These are phyloP conservation scores for Microdochium paspali DNA, from an alignment of 2,329 filamentous ascomycete genomes.

Conservation along the genomic window DNA sequence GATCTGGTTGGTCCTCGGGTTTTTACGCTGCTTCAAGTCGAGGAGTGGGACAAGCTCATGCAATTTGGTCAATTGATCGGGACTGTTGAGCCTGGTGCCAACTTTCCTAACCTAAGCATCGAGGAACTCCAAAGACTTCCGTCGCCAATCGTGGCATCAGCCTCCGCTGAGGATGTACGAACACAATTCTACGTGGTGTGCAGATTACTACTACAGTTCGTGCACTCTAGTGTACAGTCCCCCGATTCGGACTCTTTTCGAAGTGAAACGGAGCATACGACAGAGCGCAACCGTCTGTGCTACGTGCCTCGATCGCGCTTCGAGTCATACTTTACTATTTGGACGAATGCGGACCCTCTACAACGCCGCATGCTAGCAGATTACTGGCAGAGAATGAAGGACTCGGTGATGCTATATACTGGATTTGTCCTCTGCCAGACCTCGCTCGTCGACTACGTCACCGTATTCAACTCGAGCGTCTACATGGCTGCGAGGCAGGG, in stretches of 20 bases:
- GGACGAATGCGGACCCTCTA: slow-evolving; percentile 11
- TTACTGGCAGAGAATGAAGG: neutral
- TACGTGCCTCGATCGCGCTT: slow-evolving; percentile 6
- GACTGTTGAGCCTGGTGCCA: neutral
- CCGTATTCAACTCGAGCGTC: neutral
- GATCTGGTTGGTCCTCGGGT: slow-evolving; percentile 7
- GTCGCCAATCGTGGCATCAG: neutral
- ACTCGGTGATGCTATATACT: neutral
- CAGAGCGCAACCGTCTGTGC: slow-evolving; percentile 10
- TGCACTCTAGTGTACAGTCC: slow-evolving; percentile 6
- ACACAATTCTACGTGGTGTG: neutral
- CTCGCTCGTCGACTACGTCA: neutral
- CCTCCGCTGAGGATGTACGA: neutral
- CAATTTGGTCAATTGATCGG: slow-evolving; percentile 11
- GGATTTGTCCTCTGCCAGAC: neutral
- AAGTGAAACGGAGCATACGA: neutral
- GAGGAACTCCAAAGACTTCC: neutral
- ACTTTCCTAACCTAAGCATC: neutral
- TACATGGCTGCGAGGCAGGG: neutral
- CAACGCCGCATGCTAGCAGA: slow-evolving; percentile 19
- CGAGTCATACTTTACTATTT: slow-evolving; percentile 2
- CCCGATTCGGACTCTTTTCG: neutral
- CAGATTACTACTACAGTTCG: neutral
- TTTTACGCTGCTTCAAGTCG: slow-evolving; percentile 8
- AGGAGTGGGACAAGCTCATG: slow-evolving; percentile 23